Conservation (phyloP, 257 asterid species). For the Ballota nigra region DNA sequence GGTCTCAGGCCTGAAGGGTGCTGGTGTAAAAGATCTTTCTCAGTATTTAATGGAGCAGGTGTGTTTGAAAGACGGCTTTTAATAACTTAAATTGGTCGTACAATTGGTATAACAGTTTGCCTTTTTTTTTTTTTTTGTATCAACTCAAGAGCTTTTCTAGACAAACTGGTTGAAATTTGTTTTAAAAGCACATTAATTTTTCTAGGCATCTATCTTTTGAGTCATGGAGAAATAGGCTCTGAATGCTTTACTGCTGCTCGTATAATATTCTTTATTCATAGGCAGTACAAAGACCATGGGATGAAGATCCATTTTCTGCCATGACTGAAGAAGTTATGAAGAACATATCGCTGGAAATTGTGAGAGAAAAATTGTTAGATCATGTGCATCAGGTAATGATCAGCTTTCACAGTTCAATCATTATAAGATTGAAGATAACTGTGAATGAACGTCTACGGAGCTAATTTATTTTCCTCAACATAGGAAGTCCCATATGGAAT, state of each 20-base stretch:
- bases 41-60: conserved; percentile 76
- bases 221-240: neutral
- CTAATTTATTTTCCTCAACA: conserved; percentile 20
- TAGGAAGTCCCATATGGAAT: conserved; percentile 91
- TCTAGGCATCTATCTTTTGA: neutral
- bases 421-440: conserved; percentile 7
- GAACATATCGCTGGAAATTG: conserved; percentile 86
- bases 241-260: conserved; percentile 8
- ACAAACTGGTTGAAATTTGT: neutral
- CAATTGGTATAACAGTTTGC: conserved; percentile 8
- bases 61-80: conserved; percentile 10
- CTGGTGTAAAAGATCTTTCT: conserved; percentile 77
- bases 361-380: conserved; percentile 77
- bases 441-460: neutral
- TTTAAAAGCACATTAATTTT: neutral
- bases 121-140: neutral
- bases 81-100: neutral
- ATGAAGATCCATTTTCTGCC: conserved; percentile 74
- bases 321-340: conserved; percentile 94
- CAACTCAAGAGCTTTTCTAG: neutral
- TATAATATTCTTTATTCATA: conserved; percentile 29
- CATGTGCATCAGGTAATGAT: conserved; percentile 83
- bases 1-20: conserved; percentile 91
- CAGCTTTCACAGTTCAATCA: conserved; percentile 4
- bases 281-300: conserved; percentile 92